Base-by-base conservation (phyloP, 2,329 filamentous ascomycete genomes). In the Cytospora leucostoma region DNA sequence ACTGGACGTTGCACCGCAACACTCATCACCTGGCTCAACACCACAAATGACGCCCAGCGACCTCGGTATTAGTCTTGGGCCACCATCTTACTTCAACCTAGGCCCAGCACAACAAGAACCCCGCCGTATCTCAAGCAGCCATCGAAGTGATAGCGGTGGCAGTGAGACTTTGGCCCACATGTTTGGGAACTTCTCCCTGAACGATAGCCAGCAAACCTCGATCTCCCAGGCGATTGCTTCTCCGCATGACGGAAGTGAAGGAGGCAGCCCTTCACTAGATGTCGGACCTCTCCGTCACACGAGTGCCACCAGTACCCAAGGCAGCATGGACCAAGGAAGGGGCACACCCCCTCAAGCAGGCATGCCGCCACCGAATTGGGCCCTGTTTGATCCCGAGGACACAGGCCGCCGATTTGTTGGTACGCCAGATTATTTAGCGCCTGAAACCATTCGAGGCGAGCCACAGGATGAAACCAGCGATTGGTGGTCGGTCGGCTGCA, bases 401-500 rank as follows among this genome's bases (percentile, higher is more conserved):
- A 96, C 88, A 65, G 94, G 92, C 72, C 87, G 95, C 60, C 88
- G 92, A 47, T 99, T 99, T 70, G 95, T 99, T 10, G 95, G 95
- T 37, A 99, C 95, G 0, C 95, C 95, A 0, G 95, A 99, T 75
- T 99, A 99, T 73, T 84, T 99, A 15, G 95, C 95, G 0, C 95
- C 95, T 0, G 96, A 99, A 74, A 99, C 96, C 0, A 96, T 99
- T 72, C 93, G 92, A 68, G 95, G 96, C 56, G 88, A 93, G 68
- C 93, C 94, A 1, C 95, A 99, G 75, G 95, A 99, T 72, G 94
- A 98, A 75, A 95, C 94, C 69, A 98, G 95, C 73, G 95, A 99
- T 86, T 99, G 95, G 95, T 99, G 95, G 95, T 98, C 95, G 27
- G 84, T 99, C n/a, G 95, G 95, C 0, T 99, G 96, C 74, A 98